Base-by-base conservation (phyloP, 495 filamentous ascomycete genomes). In the Elasticomyces elasticus region DNA sequence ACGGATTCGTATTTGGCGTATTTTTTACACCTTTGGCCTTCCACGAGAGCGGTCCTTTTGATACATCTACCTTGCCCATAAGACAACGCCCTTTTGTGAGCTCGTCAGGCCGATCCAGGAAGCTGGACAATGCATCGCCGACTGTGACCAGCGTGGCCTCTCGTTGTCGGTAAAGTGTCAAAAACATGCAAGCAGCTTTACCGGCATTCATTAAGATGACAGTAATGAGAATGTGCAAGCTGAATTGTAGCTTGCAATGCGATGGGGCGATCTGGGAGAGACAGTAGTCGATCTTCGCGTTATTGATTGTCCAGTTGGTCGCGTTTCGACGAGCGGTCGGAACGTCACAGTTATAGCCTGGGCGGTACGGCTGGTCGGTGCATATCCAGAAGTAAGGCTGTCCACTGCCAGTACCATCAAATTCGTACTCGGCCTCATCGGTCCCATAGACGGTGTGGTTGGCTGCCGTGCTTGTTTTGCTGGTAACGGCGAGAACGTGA, bases 101-200 rank as follows among this genome's bases (percentile, higher is more conserved):
- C 33, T 17, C 10, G 51, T 66, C 63, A 1, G 58, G 40, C 10
- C 28, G 11, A 17, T 24, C 43, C 30, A 82, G 58, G 53, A 79
- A 79, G 0, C 67, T 73, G 4, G 63, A 58, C 11, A 80, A 61
- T 7, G 74, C 74, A 61, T 82, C 78, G 5, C 79, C 79, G 1
- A 77, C 44, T 0, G 72, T 79, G 0, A 77, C 62, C 1, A 82
- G 57, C 0, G 71, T 68, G 2, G 40, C 24, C 5, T 67, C 56
- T 12, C 69, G 64, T 20, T 45, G 26, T 44, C 54, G 43, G 44
- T 51, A 61, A 9, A 63, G 54, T 0, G 67, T 65, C 28, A 68
- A 33, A 13, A 64, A 54, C 66, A 75, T 74, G 13, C 66, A 66
- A 6, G 64, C 13, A 1, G 64, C 58, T 43, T 79, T 78, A 7